phyloP scores from a whole-genome alignment of 2,329 filamentous ascomycete species.

The Ophiostoma tasmaniense region DNA sequence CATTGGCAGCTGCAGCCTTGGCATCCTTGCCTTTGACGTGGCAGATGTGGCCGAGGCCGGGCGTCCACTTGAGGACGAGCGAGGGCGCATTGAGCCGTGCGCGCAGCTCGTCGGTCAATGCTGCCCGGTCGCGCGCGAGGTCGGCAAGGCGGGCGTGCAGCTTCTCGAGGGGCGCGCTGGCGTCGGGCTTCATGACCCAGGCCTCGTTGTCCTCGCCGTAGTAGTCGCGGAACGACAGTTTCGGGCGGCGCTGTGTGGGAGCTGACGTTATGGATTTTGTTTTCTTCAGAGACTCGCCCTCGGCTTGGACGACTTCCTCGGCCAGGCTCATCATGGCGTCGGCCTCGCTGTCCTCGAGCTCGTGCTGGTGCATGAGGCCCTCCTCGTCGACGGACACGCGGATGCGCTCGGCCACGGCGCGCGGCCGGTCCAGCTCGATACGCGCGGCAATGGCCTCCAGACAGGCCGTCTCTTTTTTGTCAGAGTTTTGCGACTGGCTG shows the following conservation, averaged over 20 bases:
- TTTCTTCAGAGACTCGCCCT: slow-evolving; percentile 36
- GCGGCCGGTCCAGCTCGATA: slow-evolving; percentile 59
- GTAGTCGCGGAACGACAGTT: slow-evolving; percentile 42
- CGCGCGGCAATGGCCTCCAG: slow-evolving; percentile 42
- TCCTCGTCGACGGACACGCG: slow-evolving; percentile 82
- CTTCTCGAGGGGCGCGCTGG: slow-evolving; percentile 54
- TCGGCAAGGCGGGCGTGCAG: slow-evolving; percentile 61
- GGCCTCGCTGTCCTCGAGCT: slow-evolving; percentile 63
- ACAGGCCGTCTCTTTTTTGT: slow-evolving; percentile 12
- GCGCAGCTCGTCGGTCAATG: slow-evolving; percentile 54
- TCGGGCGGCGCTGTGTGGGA: not conserved
- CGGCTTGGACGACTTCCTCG: slow-evolving; percentile 58
- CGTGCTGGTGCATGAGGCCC: slow-evolving; percentile 71
- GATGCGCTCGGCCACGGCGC: slow-evolving; percentile 62
- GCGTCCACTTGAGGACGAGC: slow-evolving; percentile 76
- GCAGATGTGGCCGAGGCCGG: slow-evolving; percentile 79
- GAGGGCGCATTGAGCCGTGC: slow-evolving; percentile 51
- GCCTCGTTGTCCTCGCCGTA: slow-evolving; percentile 52
- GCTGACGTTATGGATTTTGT: not conserved
- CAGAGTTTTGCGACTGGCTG: slow-evolving; percentile 4
- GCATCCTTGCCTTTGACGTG: slow-evolving; percentile 76
- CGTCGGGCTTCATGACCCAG: slow-evolving; percentile 59
- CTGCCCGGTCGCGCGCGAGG: slow-evolving; percentile 51
- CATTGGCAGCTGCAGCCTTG: slow-evolving; percentile 15
- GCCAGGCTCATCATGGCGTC: slow-evolving; percentile 64